Percentiles rank a stretch among this genome's conserved stretches.
These are phyloP conservation scores for Serendipita sp. DNA, from an alignment of 768 basidiomycete genomes.

Conservation along the genomic window DNA sequence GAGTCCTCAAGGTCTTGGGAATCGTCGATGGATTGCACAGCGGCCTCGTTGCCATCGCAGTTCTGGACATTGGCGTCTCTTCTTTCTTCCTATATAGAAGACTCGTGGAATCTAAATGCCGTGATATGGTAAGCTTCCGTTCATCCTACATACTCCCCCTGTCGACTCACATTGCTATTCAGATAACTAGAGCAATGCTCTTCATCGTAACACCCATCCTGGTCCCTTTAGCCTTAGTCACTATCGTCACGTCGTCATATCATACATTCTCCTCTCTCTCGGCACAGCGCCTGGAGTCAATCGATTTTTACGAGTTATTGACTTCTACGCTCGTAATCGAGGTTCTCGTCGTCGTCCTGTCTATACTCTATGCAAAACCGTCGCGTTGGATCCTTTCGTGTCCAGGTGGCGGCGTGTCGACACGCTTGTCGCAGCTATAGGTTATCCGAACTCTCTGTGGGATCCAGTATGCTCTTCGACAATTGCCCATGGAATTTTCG, in stretches of 20 bases:
- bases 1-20: neutral
- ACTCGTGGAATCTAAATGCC: neutral
- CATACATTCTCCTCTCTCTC: neutral
- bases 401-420: too few relatives aligned
- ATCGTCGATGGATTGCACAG: neutral
- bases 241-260: neutral
- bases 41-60: neutral
- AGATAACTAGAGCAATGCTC: neutral
- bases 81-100: neutral
- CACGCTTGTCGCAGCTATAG: too few relatives aligned
- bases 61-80: neutral
- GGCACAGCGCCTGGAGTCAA: too few relatives aligned
- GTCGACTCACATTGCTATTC: neutral
- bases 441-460: too few relatives aligned
- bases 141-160: neutral
- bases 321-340: too few relatives aligned
- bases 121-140: neutral
- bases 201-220: neutral
- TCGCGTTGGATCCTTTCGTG: too few relatives aligned
- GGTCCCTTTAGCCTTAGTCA: neutral
- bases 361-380: too few relatives aligned
- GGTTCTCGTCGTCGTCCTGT: too few relatives aligned
- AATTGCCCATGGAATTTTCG: too few relatives aligned
- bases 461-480: too few relatives aligned
- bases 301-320: too few relatives aligned